Evolutionary conservation across 345 rosid species (phyloP).

Genomic region (Eucalyptus polyanthemos): DNA sequence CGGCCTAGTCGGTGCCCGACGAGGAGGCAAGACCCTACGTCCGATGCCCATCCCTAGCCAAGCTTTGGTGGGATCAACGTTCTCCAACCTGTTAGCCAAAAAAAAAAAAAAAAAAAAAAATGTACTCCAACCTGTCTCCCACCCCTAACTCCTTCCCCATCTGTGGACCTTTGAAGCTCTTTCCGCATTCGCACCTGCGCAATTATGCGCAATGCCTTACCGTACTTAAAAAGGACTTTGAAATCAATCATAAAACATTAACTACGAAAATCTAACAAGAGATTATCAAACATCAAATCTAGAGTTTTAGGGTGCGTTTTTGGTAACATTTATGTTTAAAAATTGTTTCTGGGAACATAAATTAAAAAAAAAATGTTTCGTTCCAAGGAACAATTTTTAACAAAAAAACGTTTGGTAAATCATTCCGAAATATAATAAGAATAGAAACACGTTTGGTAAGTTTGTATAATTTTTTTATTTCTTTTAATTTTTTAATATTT

Average conservation of each 20-base stretch:
- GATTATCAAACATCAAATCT: neutral
- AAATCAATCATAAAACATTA: neutral
- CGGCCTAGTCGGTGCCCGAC: neutral
- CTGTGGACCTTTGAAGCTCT: rapidly evolving
- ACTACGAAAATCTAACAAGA: neutral
- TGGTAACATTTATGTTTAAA: no score
- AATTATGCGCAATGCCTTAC: neutral
- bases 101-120: no score
- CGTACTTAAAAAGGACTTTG: neutral
- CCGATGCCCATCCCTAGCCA: neutral
- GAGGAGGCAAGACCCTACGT: neutral
- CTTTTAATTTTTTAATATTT: no score
- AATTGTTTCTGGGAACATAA: no score
- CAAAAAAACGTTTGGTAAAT: no score
- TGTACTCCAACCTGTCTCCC: neutral
- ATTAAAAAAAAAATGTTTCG: no score
- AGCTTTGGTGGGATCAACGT: neutral
- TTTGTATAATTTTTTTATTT: no score
- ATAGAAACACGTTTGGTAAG: no score
- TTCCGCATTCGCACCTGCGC: neutral
- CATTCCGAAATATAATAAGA: no score
- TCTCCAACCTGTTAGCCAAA: neutral
- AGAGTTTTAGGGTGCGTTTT: no score
- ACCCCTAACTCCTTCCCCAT: neutral
- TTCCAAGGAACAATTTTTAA: no score